Evolutionary conservation across 139 green algal species (phyloP).

Genomic region (Micractinium conductrix): DNA sequence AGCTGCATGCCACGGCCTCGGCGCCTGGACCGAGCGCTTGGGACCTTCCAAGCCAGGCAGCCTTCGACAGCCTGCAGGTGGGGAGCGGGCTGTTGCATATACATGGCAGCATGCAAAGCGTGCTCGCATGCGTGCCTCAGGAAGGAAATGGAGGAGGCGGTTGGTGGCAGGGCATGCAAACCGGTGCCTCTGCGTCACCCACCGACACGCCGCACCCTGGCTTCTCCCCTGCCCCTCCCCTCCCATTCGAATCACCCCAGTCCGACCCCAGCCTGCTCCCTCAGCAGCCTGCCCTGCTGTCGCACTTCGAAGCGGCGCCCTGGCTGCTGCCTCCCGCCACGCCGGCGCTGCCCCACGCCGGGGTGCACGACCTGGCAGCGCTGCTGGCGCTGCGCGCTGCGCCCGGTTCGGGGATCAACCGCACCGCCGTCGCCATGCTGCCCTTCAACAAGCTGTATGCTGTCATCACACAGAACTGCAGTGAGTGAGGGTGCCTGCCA

Average conservation of each 20-base stretch:
- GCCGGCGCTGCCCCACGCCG: not conserved
- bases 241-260: too few relatives aligned
- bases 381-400: not conserved
- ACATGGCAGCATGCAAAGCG: too few relatives aligned
- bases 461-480: not conserved
- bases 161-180: too few relatives aligned
- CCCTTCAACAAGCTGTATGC: not conserved
- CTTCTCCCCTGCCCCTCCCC: not conserved
- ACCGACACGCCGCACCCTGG: too few relatives aligned
- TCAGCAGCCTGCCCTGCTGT: not conserved
- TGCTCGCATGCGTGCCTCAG: too few relatives aligned
- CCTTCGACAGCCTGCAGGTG: not conserved
- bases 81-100: not conserved
- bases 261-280: not conserved
- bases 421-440: not conserved
- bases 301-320: not conserved
- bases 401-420: not conserved
- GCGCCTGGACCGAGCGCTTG: too few relatives aligned
- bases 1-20: too few relatives aligned
- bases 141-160: too few relatives aligned
- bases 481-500: not conserved
- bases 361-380: not conserved
- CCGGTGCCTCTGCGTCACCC: too few relatives aligned
- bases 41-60: not conserved
- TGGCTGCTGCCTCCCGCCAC: not conserved